Evolutionary conservation across 805 yeast genomes (phyloP).

Genomic region (Grigorovia jiainica): DNA sequence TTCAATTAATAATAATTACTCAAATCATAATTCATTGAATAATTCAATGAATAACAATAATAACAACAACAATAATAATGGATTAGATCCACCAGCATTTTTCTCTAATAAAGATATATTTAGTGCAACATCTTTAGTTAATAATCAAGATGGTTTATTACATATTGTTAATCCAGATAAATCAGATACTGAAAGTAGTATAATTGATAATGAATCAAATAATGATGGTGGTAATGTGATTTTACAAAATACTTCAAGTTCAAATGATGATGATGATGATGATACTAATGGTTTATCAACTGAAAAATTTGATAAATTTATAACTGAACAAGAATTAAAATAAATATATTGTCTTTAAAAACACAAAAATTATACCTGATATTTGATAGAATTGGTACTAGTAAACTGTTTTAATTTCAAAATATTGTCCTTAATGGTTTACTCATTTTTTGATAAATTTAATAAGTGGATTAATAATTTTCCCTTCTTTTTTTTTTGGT

Average conservation of each 20-base stretch:
- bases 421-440: too few species aligned
- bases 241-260: neutral
- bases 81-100: conserved; percentile 13
- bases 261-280: neutral
- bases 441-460: too few species aligned
- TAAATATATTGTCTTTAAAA: too few species aligned
- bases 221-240: neutral
- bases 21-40: too few species aligned
- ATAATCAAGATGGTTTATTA: conserved; percentile 33
- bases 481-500: too few species aligned
- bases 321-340: neutral
- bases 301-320: neutral
- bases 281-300: too few species aligned
- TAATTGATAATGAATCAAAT: neutral
- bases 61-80: neutral
- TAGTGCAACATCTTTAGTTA: conserved; percentile 48
- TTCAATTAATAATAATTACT: neutral
- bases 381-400: too few species aligned
- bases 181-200: conserved; percentile 3
- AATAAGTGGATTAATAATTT: too few species aligned
- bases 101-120: conserved; percentile 38
- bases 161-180: conserved; percentile 43
- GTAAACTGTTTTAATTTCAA: too few species aligned
- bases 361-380: too few species aligned
- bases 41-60: too few species aligned